A percentile compares a stretch with the other conserved stretches of the same genome.
Conservation (phyloP, 179 eudicot species). For the Pouteria campechiana region DNA sequence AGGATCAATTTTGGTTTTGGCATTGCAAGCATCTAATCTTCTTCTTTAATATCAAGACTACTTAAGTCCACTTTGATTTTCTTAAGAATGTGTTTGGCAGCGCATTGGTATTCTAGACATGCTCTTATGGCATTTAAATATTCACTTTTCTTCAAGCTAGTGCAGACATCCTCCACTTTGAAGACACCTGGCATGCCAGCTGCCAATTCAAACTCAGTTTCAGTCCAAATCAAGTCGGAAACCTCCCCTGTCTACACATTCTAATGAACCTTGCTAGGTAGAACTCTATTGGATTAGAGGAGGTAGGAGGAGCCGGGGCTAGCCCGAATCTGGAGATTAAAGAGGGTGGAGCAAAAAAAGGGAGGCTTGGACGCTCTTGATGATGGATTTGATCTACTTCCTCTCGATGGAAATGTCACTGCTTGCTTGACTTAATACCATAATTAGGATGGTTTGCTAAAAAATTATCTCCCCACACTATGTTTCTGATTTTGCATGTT, state of each 20-base stretch:
- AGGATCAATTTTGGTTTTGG: too few species aligned
- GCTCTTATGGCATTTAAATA: conserved; percentile 38
- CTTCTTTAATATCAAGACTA: conserved; percentile 65
- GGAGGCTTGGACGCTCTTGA: conserved; percentile 36
- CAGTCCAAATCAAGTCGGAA: conserved; percentile 88
- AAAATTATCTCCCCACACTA: too few species aligned
- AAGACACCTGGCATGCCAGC: conserved; percentile 78
- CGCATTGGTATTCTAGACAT: conserved; percentile 57
- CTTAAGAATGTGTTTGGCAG: conserved; percentile 65
- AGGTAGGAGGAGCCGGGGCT: conserved; percentile 68
- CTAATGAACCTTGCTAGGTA: conserved; percentile 76
- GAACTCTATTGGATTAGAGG: conserved; percentile 56
- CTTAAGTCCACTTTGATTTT: conserved; percentile 87
- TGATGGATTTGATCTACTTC: conserved; percentile 66
- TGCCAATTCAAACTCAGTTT: conserved; percentile 51
- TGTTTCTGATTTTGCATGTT: too few species aligned
- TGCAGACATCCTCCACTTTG: conserved; percentile 58
- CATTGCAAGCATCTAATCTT: conserved; percentile 38
- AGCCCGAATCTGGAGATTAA: conserved; percentile 66
- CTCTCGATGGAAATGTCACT: conserved; percentile 52
- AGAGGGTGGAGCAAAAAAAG: conserved; percentile 59
- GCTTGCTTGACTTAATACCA: too few species aligned
- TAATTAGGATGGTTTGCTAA: too few species aligned
- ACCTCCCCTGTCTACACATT: conserved; percentile 57
- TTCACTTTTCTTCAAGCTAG: conserved; percentile 86